Evolutionary conservation across 306 rosid genomes (phyloP), one percentile per base, ranked within the genome.

Genomic region (Prunus mira): DNA sequence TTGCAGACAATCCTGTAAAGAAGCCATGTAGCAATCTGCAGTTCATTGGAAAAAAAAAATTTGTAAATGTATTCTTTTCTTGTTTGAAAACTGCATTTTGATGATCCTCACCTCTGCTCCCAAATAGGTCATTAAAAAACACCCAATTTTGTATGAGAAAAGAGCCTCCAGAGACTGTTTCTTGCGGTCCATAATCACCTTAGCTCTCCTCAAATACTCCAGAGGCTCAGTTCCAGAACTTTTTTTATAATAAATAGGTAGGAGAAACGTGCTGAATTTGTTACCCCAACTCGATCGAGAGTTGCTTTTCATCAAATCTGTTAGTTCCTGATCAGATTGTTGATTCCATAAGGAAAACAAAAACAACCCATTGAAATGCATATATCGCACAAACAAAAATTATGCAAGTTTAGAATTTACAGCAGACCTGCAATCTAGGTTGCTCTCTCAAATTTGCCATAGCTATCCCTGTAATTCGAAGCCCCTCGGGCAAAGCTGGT

Each of bases 221-320:
- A 89, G 76, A 75, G 96, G 91, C 47, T 89, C 84, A 30, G 30
- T 12, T 4, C 51, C 61, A 72, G 28, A 38, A 18, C 83, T 80
- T 76, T 79, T 85, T 9, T 82, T 79, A 58, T 89, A 90, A 75
- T 82, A 80, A 28, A 94, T 15, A 60, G 97, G 98, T 69, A 94
- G 79, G 38, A 94, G 91, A 63, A 89, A 5, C 69, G 82, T 68
- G 34, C 97, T 93, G 70, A 94, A 78, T 73, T 90, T 87, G 87
- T 94, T 94, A 30, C 98, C 97, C 98, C 98, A 91, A 20, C 86
- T 68, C 15, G 93, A 85, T 69, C 84, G 84, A 9, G 88, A 69
- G 47, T 90, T 90, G 76, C 88, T 86, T 77, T 66, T 82, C 95
- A 85, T 92, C 93, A 90, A 75, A 68, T 88, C 78, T 54, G 90